Evolutionary conservation across 805 yeast species (phyloP).

Genomic region (Candida dajiaensis): DNA sequence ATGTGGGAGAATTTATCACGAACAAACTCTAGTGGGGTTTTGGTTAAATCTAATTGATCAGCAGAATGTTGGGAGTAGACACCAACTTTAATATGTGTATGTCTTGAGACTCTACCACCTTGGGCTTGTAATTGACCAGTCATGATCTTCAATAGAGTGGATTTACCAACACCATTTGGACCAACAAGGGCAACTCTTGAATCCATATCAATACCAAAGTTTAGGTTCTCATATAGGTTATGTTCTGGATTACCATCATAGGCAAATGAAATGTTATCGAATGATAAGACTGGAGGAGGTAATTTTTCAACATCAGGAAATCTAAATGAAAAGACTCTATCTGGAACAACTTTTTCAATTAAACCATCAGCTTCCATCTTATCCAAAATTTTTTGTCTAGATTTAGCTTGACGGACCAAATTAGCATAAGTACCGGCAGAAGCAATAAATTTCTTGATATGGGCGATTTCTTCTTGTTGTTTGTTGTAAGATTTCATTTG

Average conservation of each 20-base stretch:
- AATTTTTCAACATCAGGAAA: constrained; percentile 95
- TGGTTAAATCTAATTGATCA: constrained; percentile 94
- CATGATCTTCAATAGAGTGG: constrained; percentile 92
- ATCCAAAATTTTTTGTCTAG: constrained; percentile 98
- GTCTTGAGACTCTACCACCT: constrained; percentile 92
- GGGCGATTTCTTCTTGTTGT: constrained; percentile 98
- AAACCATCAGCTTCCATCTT: constrained; percentile 99
- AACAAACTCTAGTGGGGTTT: constrained; percentile 93
- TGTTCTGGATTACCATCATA: constrained; percentile 81
- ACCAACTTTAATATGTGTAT: constrained; percentile 96
- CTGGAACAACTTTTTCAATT: constrained; percentile 87
- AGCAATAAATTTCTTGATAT: constrained; percentile 97
- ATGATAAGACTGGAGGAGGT: constrained; percentile 97
- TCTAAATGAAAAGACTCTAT: constrained; percentile 88
- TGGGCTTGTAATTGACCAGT: constrained; percentile 91
- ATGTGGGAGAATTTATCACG: constrained; percentile 86
- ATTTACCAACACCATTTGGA: constrained; percentile 99
- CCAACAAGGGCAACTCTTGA: constrained; percentile 97
- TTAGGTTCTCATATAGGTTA: constrained; percentile 83
- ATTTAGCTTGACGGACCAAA: constrained; percentile 96
- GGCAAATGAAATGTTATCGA: constrained; percentile 90
- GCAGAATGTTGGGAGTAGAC: constrained; percentile 99
- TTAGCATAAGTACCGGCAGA: constrained; percentile 99
- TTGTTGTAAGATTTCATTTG: constrained; percentile 96
- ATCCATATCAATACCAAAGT: constrained; percentile 99